These are phyloP conservation scores for Lophium mytilinum DNA, from an alignment of 495 filamentous ascomycete genomes.

Conservation along the genomic window DNA sequence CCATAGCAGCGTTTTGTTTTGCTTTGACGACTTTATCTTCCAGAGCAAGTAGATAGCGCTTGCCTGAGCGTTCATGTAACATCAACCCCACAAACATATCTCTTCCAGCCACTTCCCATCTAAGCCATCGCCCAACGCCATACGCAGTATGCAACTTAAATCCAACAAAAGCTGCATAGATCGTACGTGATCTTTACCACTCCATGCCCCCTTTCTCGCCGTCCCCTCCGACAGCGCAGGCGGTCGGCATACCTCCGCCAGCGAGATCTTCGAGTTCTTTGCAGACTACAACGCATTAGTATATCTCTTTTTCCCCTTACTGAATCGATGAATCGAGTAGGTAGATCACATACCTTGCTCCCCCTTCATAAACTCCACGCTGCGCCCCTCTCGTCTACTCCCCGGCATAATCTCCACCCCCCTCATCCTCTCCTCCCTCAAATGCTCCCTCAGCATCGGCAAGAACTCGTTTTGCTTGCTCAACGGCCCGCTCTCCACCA, in stretches of 20 bases:
- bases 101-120: too few relatives aligned
- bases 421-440: constrained; percentile 11
- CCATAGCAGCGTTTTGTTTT: too few relatives aligned
- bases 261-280: constrained; percentile 14
- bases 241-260: not conserved
- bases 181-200: not conserved
- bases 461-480: not conserved
- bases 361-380: constrained; percentile 11
- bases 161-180: too few relatives aligned
- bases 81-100: too few relatives aligned
- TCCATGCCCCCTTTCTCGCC: not conserved
- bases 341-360: constrained; percentile 13
- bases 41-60: too few relatives aligned
- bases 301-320: too few relatives aligned
- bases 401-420: constrained; percentile 15
- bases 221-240: not conserved
- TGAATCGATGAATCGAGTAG: too few relatives aligned
- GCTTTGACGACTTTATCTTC: too few relatives aligned
- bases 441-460: constrained; percentile 13
- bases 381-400: constrained; percentile 5
- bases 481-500: not conserved
- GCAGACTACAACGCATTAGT: constrained; percentile 7
- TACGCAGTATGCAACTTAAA: too few relatives aligned
- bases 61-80: too few relatives aligned
- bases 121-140: too few relatives aligned